Evolutionary conservation across 805 yeast species (phyloP), one percentile per base, ranked within the genome.

Genomic region (Metschnikowia cubensis): DNA sequence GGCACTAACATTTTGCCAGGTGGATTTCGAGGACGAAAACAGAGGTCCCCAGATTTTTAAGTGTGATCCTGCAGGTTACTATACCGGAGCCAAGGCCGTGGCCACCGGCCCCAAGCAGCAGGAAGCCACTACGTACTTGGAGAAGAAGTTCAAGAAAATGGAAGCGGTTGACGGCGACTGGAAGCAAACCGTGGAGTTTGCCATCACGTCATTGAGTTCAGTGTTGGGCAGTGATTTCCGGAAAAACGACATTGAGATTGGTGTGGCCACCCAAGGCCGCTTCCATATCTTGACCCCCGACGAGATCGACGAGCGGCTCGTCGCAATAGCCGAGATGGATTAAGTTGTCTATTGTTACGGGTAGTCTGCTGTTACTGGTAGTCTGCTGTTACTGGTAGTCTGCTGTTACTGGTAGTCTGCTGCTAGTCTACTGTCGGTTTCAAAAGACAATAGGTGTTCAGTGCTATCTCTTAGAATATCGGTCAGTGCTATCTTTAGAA

Each of bases 61-160:
- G 74, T 84, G 94, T 58, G 99, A 94, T 70, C 99, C 99, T 15
- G 98, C 99, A 3, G 99, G 99, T 6, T 92, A 92, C 70, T 94
- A 75, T 65, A 84, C 88, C 49, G 94, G 96, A 29, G 88, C 87
- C 56, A 86, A 86, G 70, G 98, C 98, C 2, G 85, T 90, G 31
- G 84, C 97, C 8, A 87, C 97, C 3, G 99, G 99, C 3, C 97
- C 97, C 48, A 94, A 92, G 70, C 97, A 91, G 73, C 97, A 91
- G 68, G 98, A 94, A 71, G 89, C 96, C 40, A 83, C 85, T 53
- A 89, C 96, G 42, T 83, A 85, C 58, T 77, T 94, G 62, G 97
- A 94, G 67, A 92, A 92, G 76, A 87, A 85, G 64, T 87, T 84
- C 69, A 94, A 94, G 76, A 75, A 71, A 59, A 81, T 79, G 59